Evolutionary conservation across 2,329 filamentous ascomycete species (phyloP).

Genomic region (Arthrobotrys sinensis): DNA sequence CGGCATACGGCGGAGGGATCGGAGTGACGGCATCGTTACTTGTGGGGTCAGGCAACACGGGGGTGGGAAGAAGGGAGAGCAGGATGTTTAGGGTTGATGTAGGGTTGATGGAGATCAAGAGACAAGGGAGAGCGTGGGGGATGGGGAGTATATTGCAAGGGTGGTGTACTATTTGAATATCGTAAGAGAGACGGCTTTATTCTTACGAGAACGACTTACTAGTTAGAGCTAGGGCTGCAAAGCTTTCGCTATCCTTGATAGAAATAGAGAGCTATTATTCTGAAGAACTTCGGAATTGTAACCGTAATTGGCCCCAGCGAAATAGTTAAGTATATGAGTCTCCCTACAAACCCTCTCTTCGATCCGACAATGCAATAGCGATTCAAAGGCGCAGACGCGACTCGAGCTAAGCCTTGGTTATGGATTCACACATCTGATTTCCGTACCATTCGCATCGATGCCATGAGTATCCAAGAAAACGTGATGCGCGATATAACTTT

Average conservation of each 20-base stretch:
- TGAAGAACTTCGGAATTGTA: slow-evolving; percentile 31
- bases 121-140: slow-evolving; percentile 71
- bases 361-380: slow-evolving; percentile 31
- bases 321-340: slow-evolving; percentile 34
- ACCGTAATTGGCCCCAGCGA: slow-evolving; percentile 23
- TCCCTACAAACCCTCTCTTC: slow-evolving; percentile 39
- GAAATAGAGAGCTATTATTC: slow-evolving; percentile 10
- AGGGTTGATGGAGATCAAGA: slow-evolving; percentile 81
- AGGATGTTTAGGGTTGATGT: slow-evolving; percentile 84
- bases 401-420: slow-evolving; percentile 17
- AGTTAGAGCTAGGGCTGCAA: slow-evolving; percentile 8
- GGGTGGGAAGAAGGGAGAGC: slow-evolving; percentile 73
- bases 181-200: neutral
- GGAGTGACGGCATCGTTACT: slow-evolving; percentile 59
- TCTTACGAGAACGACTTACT: neutral
- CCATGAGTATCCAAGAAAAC: slow-evolving; percentile 32
- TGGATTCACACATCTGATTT: slow-evolving; percentile 18
- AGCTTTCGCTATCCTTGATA: slow-evolving; percentile 16
- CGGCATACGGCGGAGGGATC: slow-evolving; percentile 66
- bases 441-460: slow-evolving; percentile 14
- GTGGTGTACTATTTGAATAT: slow-evolving; percentile 56
- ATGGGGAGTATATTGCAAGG: slow-evolving; percentile 53
- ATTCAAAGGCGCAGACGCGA: slow-evolving; percentile 18
- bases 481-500: slow-evolving; percentile 59
- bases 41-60: slow-evolving; percentile 67